A percentile compares a stretch with the other conserved stretches of the same genome.
These are phyloP conservation scores for Cercospora zeina DNA, from an alignment of 2,329 filamentous ascomycete species.

Conservation along the genomic window DNA sequence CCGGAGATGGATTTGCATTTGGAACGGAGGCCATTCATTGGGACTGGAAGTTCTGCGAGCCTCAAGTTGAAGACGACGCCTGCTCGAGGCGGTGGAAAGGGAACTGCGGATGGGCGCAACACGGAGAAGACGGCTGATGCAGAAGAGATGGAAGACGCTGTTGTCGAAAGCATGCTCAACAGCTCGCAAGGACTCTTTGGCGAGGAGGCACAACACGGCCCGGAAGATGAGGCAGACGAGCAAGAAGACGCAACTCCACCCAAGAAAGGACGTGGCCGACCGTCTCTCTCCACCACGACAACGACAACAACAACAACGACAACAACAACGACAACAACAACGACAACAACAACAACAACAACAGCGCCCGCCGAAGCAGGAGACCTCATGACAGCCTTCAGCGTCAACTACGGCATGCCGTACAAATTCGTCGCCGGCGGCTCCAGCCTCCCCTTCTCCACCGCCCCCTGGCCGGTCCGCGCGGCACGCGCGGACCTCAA, in stretches of 20 bases:
- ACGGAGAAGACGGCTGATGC: too few species aligned
- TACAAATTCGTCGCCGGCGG: slow-evolving; percentile 67
- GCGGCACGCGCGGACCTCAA: slow-evolving; percentile 55
- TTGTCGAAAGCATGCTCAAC: background rate
- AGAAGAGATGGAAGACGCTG: background rate
- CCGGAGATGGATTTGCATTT: slow-evolving; percentile 42
- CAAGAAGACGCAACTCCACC: background rate
- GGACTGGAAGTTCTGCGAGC: slow-evolving; percentile 1
- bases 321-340: background rate
- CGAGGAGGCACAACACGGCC: background rate
- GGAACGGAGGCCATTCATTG: slow-evolving; percentile 35
- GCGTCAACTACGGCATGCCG: slow-evolving; percentile 54
- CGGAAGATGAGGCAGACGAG: background rate
- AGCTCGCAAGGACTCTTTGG: background rate
- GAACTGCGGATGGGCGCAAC: background rate
- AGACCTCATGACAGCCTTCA: slow-evolving; percentile 40
- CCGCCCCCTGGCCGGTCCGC: slow-evolving; percentile 52
- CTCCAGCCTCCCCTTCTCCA: slow-evolving; percentile 52
- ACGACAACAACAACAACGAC: background rate
- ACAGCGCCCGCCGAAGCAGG: slow-evolving; percentile 27
- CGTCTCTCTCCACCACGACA: background rate
- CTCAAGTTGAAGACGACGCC: background rate
- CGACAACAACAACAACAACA: background rate
- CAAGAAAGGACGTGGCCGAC: background rate
- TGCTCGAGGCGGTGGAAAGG: background rate